Evolutionary conservation across 2,329 filamentous ascomycete genomes (phyloP).

Genomic region (Xylariaceae sp.): DNA sequence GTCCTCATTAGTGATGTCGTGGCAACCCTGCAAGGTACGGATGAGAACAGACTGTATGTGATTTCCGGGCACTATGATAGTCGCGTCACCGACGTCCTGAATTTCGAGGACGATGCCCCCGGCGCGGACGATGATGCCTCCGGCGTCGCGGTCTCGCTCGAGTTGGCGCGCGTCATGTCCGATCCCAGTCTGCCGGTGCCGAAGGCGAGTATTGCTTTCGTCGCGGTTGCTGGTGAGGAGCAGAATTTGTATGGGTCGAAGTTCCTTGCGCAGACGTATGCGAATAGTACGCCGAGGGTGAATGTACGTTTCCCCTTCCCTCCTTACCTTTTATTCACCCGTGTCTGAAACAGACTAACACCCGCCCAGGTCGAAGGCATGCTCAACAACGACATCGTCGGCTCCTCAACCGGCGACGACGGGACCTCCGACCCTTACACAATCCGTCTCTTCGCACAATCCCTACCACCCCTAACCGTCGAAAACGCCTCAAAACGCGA

Average conservation of each 20-base stretch:
- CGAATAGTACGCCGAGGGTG: constrained; percentile 40
- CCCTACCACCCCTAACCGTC: constrained; percentile 36
- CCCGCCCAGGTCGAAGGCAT: constrained; percentile 47
- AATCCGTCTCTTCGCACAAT: constrained; percentile 51
- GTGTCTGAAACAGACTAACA: background rate
- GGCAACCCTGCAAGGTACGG: constrained; percentile 45
- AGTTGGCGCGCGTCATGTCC: constrained; percentile 49
- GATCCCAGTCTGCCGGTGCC: constrained; percentile 37
- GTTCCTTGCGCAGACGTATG: constrained; percentile 48
- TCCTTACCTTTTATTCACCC: background rate
- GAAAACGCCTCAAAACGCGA: constrained; percentile 35
- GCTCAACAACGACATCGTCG: constrained; percentile 55
- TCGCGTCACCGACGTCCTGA: constrained; percentile 44
- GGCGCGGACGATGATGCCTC: constrained; percentile 55
- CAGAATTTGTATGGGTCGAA: constrained; percentile 49
- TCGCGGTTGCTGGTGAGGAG: constrained; percentile 53
- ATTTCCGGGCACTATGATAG: constrained; percentile 53
- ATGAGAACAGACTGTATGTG: constrained; percentile 43
- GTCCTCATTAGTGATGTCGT: constrained; percentile 50
- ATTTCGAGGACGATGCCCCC: constrained; percentile 49
- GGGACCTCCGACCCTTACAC: constrained; percentile 44
- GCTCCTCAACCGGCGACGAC: constrained; percentile 42
- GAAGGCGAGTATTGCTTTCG: constrained; percentile 50
- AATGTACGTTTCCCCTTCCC: constrained; percentile 20
- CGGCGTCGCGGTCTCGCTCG: constrained; percentile 50